Base-by-base conservation (phyloP, 345 rosid genomes). In the Moricandia moricandioides region DNA sequence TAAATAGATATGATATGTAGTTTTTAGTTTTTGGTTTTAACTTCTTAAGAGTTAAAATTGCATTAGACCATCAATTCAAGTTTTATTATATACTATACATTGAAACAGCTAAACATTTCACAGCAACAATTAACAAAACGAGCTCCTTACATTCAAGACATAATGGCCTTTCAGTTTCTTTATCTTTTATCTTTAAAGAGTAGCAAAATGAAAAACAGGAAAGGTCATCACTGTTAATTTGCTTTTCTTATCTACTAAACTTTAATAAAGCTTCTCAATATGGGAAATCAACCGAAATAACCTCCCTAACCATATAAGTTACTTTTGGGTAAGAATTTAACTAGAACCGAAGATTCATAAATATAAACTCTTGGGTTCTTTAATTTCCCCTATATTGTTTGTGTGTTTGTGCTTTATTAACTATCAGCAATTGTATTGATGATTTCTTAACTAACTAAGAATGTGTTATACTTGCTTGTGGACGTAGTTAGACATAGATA, bases 181-280 rank as follows among this genome's bases (percentile, higher is more conserved):
- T 45, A 5, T 6, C 6, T 45, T 45, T 45, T 45, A 13, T 45
- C 51, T 60, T 8, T 3, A 17, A 30, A 45, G n/a, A 29, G 57
- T 60, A 45, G 13, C 4, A 49, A 55, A 57, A 57, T 57, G 34
- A 57, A 45, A 14, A 10, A 6, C 8, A 27, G 24, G 29, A 7
- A 63, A 54, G 56, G 2, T 60, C 18, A 49, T 33, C 35, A 54
- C 62, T 62, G 62, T 62, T 63, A 52, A 14, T 9, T 35, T 52
- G 13, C 29, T 72, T 63, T 63, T 63, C 62, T 52, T 62, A 33
- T 70, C 52, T 34, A 62, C 39, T 7, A 51, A 63, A 72, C 55
- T 62, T 63, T 63, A 7, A n/a, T 31, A 66, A 66, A 66, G 70
- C 27, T 66, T 29, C n/a, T 27, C 5, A 62, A 35, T 21, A 17